A percentile compares a stretch with the other conserved stretches of the same genome.
phyloP scores from a whole-genome alignment of 2,329 filamentous ascomycete species.

The Aspergillaceae sp. region DNA sequence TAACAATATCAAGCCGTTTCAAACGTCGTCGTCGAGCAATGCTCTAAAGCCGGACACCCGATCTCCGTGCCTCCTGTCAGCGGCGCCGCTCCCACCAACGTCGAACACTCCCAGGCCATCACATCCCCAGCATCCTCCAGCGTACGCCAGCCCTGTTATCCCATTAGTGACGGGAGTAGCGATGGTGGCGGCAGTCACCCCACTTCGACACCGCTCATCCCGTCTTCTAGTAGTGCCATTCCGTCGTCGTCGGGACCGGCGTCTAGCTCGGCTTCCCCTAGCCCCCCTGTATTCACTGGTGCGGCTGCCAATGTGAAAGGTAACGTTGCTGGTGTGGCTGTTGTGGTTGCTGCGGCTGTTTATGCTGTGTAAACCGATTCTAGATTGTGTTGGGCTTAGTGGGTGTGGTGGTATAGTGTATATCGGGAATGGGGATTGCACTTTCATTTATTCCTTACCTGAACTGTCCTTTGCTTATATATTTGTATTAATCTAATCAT shows the following conservation, averaged over 20 bases:
- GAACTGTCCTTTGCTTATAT: too few species aligned
- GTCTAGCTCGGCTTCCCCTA: slow-evolving; percentile 8
- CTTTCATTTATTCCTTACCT: too few species aligned
- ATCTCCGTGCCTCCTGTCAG: slow-evolving; percentile 27
- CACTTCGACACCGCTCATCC: neutral
- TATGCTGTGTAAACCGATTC: neutral
- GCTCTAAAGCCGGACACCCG: slow-evolving; percentile 28
- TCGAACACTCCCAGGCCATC: neutral
- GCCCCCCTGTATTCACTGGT: slow-evolving; percentile 16
- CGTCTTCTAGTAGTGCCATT: slow-evolving; percentile 4
- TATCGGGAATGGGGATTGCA: neutral
- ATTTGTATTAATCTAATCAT: too few species aligned
- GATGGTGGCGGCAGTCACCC: neutral
- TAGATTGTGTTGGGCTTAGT: neutral
- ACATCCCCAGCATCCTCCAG: neutral
- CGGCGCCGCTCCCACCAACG: neutral
- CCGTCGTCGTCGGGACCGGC: slow-evolving; percentile 5
- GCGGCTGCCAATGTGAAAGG: slow-evolving; percentile 19
- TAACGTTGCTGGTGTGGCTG: slow-evolving; percentile 19
- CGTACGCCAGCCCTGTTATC: too few species aligned
- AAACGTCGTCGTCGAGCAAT: slow-evolving; percentile 25
- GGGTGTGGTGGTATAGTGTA: neutral
- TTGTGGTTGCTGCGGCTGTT: slow-evolving; percentile 16
- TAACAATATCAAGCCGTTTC: slow-evolving; percentile 23
- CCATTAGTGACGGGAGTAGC: too few species aligned